Evolutionary conservation across 371 early-diverging fungal species (phyloP), one percentile per base, ranked within the genome.

Genomic region (Haplosporangium sp.): DNA sequence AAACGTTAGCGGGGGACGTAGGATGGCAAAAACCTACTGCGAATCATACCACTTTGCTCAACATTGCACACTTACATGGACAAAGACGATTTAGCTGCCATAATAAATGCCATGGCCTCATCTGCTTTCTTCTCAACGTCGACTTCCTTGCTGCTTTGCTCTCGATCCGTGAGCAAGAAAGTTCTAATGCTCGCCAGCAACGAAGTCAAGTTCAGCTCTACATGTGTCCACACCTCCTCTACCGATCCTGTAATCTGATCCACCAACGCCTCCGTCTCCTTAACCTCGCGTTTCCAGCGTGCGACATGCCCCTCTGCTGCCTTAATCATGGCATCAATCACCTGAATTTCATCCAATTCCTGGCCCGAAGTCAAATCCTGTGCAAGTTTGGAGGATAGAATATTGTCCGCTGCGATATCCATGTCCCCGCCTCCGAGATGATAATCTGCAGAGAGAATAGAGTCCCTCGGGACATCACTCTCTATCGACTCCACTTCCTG

Each of bases 201-300:
- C 0, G n/a, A 16, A 4, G 16, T 42, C 5, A 76, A 45, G 48
- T 76, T 67, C 41, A 70, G 23, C 13, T 56, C 64, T 8, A 51
- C 47, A 29, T 76, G 66, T 0, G 20, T 29, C 3, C 51, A 58
- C 14, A 71, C 43, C 4, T 76, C 71, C 0, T 13, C 6, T 23
- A 29, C 18, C 2, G 29, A 36, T 18, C 63, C 40, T 9, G 10
- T 12, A 18, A n/a, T 42, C 8, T 57, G 29, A 13, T 77, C 68
- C 5, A 64, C 79, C 11, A 21, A 20, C 5, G 23, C 53, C 46
- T 76, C 66, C 8, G 45, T 55, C 37, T 63, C 79, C 23, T 60
- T 53, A n/a, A 46, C 51, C 0, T 50, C 64, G 11, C n/a, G 29
- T 18, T 60, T 77, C 79, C 79, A 72, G 2, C 56, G 68, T 4